Evolutionary conservation across 2,329 filamentous ascomycete species (phyloP).

Genomic region (Neopestalotiopsis clavispora): DNA sequence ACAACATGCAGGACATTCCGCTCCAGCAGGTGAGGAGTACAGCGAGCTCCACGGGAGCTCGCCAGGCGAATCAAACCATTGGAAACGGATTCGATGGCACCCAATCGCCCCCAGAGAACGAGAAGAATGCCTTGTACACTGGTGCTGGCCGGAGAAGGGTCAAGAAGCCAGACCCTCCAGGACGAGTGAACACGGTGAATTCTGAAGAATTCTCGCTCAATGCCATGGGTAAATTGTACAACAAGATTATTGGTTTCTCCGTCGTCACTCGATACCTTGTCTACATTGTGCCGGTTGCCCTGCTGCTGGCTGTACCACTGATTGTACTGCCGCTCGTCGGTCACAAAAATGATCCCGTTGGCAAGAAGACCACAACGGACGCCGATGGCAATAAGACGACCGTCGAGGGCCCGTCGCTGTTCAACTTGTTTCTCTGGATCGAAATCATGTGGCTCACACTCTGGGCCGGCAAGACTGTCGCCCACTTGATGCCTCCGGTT

Average conservation of each 20-base stretch:
- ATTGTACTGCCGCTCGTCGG: conserved; percentile 56
- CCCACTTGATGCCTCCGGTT: conserved; percentile 61
- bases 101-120: conserved; percentile 42
- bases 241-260: conserved; percentile 67
- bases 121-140: conserved; percentile 53
- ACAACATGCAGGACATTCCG: conserved; percentile 51
- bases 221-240: conserved; percentile 69
- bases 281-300: conserved; percentile 68
- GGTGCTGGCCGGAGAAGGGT: conserved; percentile 55
- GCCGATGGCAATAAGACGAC: conserved; percentile 26
- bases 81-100: conserved; percentile 37
- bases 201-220: conserved; percentile 62
- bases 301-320: conserved; percentile 66
- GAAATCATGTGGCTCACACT: conserved; percentile 70
- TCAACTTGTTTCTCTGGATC: conserved; percentile 71
- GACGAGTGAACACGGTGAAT: conserved; percentile 49
- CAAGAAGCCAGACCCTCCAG: conserved; percentile 43
- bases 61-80: conserved; percentile 48
- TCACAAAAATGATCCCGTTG: conserved; percentile 45
- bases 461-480: conserved; percentile 70
- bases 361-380: conserved; percentile 31
- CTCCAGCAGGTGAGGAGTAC: conserved; percentile 61
- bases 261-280: conserved; percentile 69
- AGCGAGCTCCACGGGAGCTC: conserved; percentile 57
- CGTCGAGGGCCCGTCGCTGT: conserved; percentile 52